Evolutionary conservation across 495 filamentous ascomycete species (phyloP).

Genomic region (Aspergillus coremiiformis): DNA sequence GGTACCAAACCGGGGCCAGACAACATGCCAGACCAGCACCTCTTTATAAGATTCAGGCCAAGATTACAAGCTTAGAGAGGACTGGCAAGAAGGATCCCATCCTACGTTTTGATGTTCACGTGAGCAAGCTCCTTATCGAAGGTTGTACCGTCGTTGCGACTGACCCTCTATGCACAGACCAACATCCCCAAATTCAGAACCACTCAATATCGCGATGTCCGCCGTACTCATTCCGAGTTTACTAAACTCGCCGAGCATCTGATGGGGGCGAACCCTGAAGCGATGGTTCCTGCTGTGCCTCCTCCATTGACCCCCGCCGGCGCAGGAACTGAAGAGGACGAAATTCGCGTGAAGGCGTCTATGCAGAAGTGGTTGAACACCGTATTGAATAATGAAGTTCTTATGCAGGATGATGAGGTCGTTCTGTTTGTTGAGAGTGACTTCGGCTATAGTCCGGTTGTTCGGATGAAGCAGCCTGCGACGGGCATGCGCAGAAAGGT

Average conservation of each 20-base stretch:
- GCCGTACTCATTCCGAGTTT: constrained; percentile 92
- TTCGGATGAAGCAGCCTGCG: constrained; percentile 92
- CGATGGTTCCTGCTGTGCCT: constrained; percentile 94
- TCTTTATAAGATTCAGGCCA: constrained; percentile 81
- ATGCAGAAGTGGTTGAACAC: constrained; percentile 95
- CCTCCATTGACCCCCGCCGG: constrained; percentile 86
- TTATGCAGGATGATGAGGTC: constrained; percentile 94
- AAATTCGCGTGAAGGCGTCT: constrained; percentile 74
- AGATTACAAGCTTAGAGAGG: constrained; percentile 86
- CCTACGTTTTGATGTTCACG: constrained; percentile 92
- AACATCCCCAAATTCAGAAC: constrained; percentile 96
- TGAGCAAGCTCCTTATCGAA: constrained; percentile 38
- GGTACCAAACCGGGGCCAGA: constrained; percentile 39
- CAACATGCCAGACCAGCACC: constrained; percentile 44
- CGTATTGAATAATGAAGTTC: constrained; percentile 81
- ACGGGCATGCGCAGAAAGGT: constrained; percentile 91
- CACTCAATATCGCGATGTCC: constrained; percentile 95
- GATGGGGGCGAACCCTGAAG: constrained; percentile 92
- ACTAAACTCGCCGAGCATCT: constrained; percentile 90
- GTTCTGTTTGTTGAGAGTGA: constrained; percentile 96
- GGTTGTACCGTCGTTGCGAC: not conserved
- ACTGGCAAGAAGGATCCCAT: constrained; percentile 94
- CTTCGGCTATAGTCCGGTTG: constrained; percentile 93
- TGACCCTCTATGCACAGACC: constrained; percentile 51
- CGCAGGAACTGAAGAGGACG: constrained; percentile 94